phyloP scores from a whole-genome alignment of 2,329 filamentous ascomycete species.

The Neonectria sp. region DNA sequence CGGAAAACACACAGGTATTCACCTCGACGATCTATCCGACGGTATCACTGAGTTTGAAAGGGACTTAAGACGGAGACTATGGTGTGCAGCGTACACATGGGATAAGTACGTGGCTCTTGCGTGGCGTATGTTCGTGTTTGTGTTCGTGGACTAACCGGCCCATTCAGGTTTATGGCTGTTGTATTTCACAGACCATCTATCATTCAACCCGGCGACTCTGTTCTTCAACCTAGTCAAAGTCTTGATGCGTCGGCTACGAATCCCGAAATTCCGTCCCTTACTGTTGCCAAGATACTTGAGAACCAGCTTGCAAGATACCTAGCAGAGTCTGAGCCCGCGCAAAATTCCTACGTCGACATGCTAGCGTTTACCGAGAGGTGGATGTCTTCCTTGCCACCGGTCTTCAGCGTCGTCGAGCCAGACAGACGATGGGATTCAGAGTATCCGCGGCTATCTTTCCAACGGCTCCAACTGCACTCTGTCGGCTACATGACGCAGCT shows the following conservation, averaged over 20 bases:
- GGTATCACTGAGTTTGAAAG: conserved; percentile 6
- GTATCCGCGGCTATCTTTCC: neutral
- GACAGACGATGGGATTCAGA: neutral
- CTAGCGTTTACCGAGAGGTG: neutral
- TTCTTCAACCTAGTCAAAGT: neutral
- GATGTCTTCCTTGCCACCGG: neutral
- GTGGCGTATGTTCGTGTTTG: neutral
- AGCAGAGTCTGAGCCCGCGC: neutral
- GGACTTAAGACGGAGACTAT: conserved; percentile 6
- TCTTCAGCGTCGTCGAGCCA: neutral
- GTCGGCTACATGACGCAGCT: conserved; percentile 3
- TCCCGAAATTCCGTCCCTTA: neutral
- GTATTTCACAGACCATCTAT: neutral
- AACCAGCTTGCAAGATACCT: neutral
- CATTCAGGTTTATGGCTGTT: neutral
- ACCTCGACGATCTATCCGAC: neutral
- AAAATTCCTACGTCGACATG: neutral
- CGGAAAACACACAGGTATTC: neutral
- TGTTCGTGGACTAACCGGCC: neutral
- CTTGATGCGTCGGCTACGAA: neutral
- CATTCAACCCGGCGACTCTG: neutral
- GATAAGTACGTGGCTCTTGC: neutral
- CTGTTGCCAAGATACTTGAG: neutral
- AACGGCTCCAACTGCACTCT: neutral
- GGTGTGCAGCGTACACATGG: conserved; percentile 3